Evolutionary conservation across 202 grass and related monocot genomes (phyloP).

Genomic region (Panicum virgatum): DNA sequence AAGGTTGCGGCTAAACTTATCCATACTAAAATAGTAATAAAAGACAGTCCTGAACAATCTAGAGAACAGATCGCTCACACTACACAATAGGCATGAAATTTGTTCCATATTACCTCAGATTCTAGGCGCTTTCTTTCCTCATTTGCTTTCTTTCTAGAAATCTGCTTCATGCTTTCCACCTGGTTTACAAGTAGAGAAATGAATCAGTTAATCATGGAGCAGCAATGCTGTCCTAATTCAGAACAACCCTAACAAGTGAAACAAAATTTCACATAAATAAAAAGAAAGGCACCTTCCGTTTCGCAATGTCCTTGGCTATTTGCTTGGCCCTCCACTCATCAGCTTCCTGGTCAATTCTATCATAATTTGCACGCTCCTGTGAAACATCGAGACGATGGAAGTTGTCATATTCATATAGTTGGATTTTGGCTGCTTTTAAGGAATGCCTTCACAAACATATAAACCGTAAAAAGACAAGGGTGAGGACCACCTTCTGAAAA

Average conservation of each 20-base stretch:
- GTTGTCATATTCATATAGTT: background rate
- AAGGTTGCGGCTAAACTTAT: background rate
- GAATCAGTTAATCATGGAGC: background rate
- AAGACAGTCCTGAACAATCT: background rate
- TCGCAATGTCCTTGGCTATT: constrained; percentile 87
- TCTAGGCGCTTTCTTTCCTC: constrained; percentile 86
- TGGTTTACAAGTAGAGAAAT: constrained; percentile 39
- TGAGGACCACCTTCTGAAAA: constrained; percentile 51
- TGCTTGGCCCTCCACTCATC: constrained; percentile 96
- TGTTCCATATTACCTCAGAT: constrained; percentile 86
- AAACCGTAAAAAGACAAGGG: background rate
- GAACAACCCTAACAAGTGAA: constrained; percentile 18
- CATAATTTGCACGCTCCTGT: constrained; percentile 70
- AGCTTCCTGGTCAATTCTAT: constrained; percentile 71
- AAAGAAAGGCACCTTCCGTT: constrained; percentile 54
- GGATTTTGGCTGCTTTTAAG: background rate
- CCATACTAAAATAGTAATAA: background rate
- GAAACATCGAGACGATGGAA: constrained; percentile 30
- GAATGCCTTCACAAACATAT: background rate
- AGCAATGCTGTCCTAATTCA: background rate
- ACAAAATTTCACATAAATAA: constrained; percentile 18
- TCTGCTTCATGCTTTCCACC: constrained; percentile 85
- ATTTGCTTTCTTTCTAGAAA: constrained; percentile 85
- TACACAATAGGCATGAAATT: background rate
- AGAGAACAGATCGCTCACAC: background rate